These are phyloP conservation scores for Aureobasidium namibiae DNA, from an alignment of 2,329 filamentous ascomycete genomes.

Conservation along the genomic window DNA sequence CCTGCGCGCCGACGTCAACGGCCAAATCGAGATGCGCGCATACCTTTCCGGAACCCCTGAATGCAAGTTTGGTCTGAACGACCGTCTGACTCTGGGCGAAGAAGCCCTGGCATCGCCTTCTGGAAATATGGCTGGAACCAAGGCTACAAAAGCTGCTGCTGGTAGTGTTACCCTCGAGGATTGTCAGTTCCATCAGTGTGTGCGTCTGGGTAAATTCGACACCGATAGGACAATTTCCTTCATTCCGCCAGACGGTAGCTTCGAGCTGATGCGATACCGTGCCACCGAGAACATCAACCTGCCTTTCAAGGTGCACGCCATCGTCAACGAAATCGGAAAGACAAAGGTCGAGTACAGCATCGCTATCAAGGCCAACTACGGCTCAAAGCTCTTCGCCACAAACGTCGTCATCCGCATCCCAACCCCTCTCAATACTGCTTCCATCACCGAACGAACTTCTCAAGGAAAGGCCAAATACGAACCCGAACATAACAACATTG, in stretches of 20 bases:
- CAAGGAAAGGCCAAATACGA: slow-evolving; percentile 99
- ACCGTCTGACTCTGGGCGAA: slow-evolving; percentile 79
- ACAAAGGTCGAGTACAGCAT: slow-evolving; percentile 99
- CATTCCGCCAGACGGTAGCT: slow-evolving; percentile 92
- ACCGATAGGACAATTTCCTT: slow-evolving; percentile 95
- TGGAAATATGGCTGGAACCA: slow-evolving; percentile 71
- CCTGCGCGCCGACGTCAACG: slow-evolving; percentile 88
- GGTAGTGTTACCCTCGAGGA: slow-evolving; percentile 94
- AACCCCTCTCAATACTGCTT: slow-evolving; percentile 91
- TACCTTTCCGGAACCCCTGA: slow-evolving; percentile 95
- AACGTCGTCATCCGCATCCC: slow-evolving; percentile 93
- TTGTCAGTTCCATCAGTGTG: slow-evolving; percentile 98
- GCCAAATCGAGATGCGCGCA: slow-evolving; percentile 97
- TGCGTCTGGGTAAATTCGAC: slow-evolving; percentile 95
- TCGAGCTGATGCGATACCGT: slow-evolving; percentile 97
- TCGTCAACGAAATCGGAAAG: slow-evolving; percentile 94
- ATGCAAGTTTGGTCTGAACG: slow-evolving; percentile 98
- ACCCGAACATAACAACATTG: slow-evolving; percentile 93
- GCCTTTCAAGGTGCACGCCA: slow-evolving; percentile 97
- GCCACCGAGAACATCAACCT: slow-evolving; percentile 98
- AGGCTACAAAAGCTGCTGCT: slow-evolving; percentile 89
- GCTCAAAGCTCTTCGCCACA: slow-evolving; percentile 89
- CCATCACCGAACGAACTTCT: slow-evolving; percentile 83
- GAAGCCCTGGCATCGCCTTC: slow-evolving; percentile 52
- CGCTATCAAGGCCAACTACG: slow-evolving; percentile 93